Percentiles rank a stretch among this genome's conserved stretches.
Conservation (phyloP, 2,329 filamentous ascomycete species). For the Colletotrichum graminicola region DNA sequence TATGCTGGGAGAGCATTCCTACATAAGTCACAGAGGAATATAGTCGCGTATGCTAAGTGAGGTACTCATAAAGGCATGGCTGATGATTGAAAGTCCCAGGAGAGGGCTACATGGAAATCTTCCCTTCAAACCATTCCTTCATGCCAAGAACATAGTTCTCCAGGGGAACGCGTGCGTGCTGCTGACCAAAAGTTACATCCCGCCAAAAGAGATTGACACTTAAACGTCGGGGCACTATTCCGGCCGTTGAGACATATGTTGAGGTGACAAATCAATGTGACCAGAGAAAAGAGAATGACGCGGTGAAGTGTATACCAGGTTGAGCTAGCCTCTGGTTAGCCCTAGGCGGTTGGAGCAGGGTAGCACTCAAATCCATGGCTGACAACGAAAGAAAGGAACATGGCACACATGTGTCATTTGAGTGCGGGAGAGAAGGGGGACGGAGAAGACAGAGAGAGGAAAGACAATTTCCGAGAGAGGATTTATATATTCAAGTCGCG, state of each 20-base stretch:
- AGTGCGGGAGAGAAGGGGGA: neutral
- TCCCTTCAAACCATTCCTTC: neutral
- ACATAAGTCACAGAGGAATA: conserved; percentile 22
- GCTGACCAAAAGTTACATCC: conserved; percentile 27
- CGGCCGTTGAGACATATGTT: conserved; percentile 6
- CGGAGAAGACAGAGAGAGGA: neutral
- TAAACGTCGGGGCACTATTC: conserved; percentile 1
- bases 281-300: neutral
- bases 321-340: conserved; percentile 4
- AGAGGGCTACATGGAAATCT: neutral
- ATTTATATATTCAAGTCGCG: neutral
- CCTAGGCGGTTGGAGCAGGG: conserved; percentile 6
- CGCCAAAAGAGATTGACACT: conserved; percentile 3
- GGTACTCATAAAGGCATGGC: neutral
- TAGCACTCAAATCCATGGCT: neutral
- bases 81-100: neutral
- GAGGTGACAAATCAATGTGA: neutral
- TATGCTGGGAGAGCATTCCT: conserved; percentile 28
- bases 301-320: conserved; percentile 27
- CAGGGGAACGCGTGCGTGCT: neutral
- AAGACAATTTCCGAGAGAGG: neutral
- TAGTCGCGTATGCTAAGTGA: conserved; percentile 6
- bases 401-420: neutral
- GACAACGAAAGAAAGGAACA: neutral
- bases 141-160: neutral